phyloP scores from a whole-genome alignment of 2,329 filamentous ascomycete genomes.

The Clonostachys solani region DNA sequence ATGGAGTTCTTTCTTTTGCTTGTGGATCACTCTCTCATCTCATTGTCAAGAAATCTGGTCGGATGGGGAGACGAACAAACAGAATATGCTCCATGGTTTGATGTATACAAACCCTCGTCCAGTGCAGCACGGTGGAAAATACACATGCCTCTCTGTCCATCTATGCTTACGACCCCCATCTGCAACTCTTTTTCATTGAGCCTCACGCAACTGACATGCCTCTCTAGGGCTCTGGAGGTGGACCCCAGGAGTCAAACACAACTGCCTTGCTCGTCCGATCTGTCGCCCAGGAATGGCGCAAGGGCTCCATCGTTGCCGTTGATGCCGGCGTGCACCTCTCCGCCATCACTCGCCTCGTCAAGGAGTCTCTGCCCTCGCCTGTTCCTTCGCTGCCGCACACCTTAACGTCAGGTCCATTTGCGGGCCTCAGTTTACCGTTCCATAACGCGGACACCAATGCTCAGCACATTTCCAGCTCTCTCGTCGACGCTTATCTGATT shows the following conservation, averaged over 20 bases:
- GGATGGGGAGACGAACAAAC: too few relatives aligned
- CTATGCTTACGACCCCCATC: too few relatives aligned
- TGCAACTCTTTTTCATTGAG: too few relatives aligned
- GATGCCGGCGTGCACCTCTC: slow-evolving; percentile 90
- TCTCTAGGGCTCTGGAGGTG: slow-evolving; percentile 77
- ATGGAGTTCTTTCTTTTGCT: too few relatives aligned
- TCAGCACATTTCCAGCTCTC: slow-evolving; percentile 69
- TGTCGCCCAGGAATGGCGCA: slow-evolving; percentile 71
- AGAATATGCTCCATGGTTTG: too few relatives aligned
- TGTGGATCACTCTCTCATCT: too few relatives aligned
- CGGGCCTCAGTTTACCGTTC: slow-evolving; percentile 68
- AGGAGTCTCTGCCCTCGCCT: slow-evolving; percentile 42
- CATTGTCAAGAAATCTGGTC: too few relatives aligned
- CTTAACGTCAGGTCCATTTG: slow-evolving; percentile 69
- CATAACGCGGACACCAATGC: slow-evolving; percentile 72
- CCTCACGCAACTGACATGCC: too few relatives aligned
- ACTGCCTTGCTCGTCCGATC: slow-evolving; percentile 89
- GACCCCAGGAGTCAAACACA: slow-evolving; percentile 83
- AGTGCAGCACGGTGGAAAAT: too few relatives aligned
- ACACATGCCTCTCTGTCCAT: too few relatives aligned
- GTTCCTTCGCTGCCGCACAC: slow-evolving; percentile 38
- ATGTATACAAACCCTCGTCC: too few relatives aligned
- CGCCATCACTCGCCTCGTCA: slow-evolving; percentile 76
- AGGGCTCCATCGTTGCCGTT: slow-evolving; percentile 82
- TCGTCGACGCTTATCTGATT: slow-evolving; percentile 86